A percentile compares a stretch with the other conserved stretches of the same genome.
These are phyloP conservation scores for Exophiala dermatitidis DNA, from an alignment of 2,329 filamentous ascomycete species.

Conservation along the genomic window DNA sequence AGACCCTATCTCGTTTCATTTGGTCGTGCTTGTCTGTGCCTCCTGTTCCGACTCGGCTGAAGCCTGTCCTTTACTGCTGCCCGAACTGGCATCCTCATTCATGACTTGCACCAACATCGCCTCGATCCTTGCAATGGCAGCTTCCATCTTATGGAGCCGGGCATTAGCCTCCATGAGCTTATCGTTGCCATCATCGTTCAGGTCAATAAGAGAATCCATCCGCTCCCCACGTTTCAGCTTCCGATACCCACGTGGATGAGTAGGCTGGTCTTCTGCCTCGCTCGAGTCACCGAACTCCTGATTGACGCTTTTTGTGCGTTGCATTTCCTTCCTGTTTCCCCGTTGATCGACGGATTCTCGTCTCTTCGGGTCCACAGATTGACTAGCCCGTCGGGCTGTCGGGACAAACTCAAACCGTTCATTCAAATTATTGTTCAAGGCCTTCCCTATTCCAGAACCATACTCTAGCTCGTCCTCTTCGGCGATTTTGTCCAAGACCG, in stretches of 20 bases:
- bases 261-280: constrained; percentile 14
- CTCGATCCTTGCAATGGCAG: constrained; percentile 24
- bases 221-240: constrained; percentile 13
- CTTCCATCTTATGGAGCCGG: constrained; percentile 23
- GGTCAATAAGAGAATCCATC: constrained; percentile 22
- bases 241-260: constrained; percentile 11
- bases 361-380: constrained; percentile 1
- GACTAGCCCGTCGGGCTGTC: constrained; percentile 7
- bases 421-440: constrained; percentile 8
- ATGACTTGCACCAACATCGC: constrained; percentile 20
- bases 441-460: constrained; percentile 11
- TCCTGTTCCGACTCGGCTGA: constrained; percentile 8
- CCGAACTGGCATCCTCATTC: constrained; percentile 13
- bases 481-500: constrained; percentile 48
- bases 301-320: constrained; percentile 7
- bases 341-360: constrained; percentile 5
- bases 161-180: constrained; percentile 22
- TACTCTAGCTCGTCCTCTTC: constrained; percentile 52
- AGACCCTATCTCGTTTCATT: neutral
- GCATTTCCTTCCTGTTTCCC: constrained; percentile 1
- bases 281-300: constrained; percentile 20
- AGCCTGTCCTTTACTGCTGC: constrained; percentile 13
- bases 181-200: constrained; percentile 11
- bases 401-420: constrained; percentile 3
- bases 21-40: constrained; percentile 5